phyloP scores from a whole-genome alignment of 306 rosid genomes.

The Quercus berberidifolia region DNA sequence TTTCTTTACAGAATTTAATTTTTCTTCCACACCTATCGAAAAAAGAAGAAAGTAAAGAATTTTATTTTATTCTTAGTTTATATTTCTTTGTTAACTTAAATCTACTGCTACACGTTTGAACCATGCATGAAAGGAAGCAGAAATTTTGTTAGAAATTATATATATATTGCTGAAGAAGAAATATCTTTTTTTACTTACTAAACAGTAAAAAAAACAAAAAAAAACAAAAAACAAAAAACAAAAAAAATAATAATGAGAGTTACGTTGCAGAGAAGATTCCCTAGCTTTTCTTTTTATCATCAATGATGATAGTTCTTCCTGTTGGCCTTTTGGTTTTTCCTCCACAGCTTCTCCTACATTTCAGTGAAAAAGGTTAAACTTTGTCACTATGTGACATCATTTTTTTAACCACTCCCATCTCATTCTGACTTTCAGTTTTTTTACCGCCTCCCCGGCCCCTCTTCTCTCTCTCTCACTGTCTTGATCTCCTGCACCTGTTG shows the following conservation, averaged over 20 bases:
- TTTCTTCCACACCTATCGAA: neutral
- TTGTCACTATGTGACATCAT: conserved; percentile 77
- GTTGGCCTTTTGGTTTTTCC: conserved; percentile 56
- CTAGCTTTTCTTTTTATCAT: conserved; percentile 57
- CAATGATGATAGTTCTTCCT: conserved; percentile 77
- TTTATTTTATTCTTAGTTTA: neutral
- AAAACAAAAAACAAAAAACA: no score
- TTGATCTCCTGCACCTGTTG: conserved; percentile 35
- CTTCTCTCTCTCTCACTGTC: conserved; percentile 18
- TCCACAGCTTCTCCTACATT: conserved; percentile 88
- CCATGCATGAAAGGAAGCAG: conserved; percentile 43
- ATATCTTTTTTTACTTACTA: neutral
- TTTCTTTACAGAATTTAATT: neutral
- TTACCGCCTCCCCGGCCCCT: neutral
- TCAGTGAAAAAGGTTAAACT: conserved; percentile 87
- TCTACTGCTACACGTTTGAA: conserved; percentile 50
- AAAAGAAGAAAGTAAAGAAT: neutral
- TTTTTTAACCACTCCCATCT: conserved; percentile 50
- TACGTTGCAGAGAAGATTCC: conserved; percentile 81
- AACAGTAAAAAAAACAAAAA: conserved; percentile 25
- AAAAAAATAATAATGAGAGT: neutral
- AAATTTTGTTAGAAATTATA: neutral
- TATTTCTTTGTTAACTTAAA: neutral
- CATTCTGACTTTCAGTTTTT: conserved; percentile 5
- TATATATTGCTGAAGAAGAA: no score